A percentile compares a stretch with the other conserved stretches of the same genome.
phyloP scores from a whole-genome alignment of 2,329 filamentous ascomycete genomes.

The Fusarium sterilihyphosum region DNA sequence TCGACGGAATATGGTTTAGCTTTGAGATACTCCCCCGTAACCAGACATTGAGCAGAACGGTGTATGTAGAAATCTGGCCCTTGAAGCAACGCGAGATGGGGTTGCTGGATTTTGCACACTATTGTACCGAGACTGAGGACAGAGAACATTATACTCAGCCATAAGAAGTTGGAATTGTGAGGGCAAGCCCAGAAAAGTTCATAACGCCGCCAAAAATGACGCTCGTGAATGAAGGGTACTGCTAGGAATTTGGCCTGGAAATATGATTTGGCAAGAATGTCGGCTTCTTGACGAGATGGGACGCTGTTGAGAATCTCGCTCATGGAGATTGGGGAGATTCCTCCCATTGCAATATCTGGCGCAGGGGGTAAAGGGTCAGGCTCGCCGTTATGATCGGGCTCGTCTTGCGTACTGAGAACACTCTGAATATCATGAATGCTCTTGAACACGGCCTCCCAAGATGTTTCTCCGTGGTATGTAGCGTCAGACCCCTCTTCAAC shows the following conservation, averaged over 20 bases:
- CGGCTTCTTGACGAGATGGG: constrained; percentile 50
- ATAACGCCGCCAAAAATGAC: constrained; percentile 60
- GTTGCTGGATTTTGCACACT: constrained; percentile 47
- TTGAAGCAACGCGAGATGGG: constrained; percentile 27
- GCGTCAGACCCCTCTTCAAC: constrained; percentile 23
- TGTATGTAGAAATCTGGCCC: constrained; percentile 47
- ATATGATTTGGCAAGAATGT: constrained; percentile 51
- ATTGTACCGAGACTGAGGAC: constrained; percentile 55
- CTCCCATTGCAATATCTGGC: constrained; percentile 49
- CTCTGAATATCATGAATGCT: constrained; percentile 55
- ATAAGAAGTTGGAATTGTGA: constrained; percentile 53
- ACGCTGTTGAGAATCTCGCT: constrained; percentile 48
- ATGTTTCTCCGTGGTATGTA: constrained; percentile 51
- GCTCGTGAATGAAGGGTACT: constrained; percentile 52
- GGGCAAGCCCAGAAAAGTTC: constrained; percentile 58
- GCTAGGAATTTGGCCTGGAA: constrained; percentile 53
- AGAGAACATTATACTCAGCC: constrained; percentile 62
- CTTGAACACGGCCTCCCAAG: constrained; percentile 55
- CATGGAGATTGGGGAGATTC: constrained; percentile 41
- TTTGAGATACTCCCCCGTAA: constrained; percentile 59
- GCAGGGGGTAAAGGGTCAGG: constrained; percentile 14
- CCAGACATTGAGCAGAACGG: constrained; percentile 57
- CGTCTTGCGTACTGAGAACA: constrained; percentile 42
- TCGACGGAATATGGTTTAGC: constrained; percentile 59
- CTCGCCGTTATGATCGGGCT: constrained; percentile 1